phyloP scores from a whole-genome alignment of 192 early-diverging fungal species.

The Gamsiella multidivaricata region DNA sequence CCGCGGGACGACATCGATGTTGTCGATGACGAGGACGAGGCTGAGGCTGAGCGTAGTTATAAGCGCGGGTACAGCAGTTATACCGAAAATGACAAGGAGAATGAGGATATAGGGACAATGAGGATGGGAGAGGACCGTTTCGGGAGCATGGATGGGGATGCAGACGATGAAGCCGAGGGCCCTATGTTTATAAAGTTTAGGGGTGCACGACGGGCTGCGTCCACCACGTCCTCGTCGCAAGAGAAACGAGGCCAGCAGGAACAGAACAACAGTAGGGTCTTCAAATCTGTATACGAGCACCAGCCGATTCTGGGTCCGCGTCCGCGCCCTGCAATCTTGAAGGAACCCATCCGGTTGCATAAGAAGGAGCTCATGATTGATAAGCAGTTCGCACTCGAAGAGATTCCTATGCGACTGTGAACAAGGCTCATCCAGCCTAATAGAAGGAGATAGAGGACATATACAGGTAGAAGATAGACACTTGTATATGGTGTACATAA shows the following conservation, averaged over 20 bases:
- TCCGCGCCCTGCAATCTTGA: background rate
- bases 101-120: background rate
- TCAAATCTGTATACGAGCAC: background rate
- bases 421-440: too few species aligned
- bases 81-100: background rate
- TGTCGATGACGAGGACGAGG: constrained; percentile 12
- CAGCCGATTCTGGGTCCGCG: background rate
- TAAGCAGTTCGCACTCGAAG: constrained; percentile 33
- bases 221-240: too few species aligned
- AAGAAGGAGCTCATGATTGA: constrained; percentile 36
- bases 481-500: too few species aligned
- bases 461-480: too few species aligned
- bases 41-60: too few species aligned
- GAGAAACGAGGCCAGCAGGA: background rate
- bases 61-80: too few species aligned
- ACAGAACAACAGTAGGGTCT: constrained; percentile 7
- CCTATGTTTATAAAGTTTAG: constrained; percentile 27
- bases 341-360: constrained; percentile 9
- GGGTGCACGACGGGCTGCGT: background rate
- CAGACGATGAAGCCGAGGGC: constrained; percentile 22
- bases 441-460: background rate
- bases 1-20: background rate
- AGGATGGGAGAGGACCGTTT: background rate
- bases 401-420: constrained; percentile 39
- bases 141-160: constrained; percentile 16